Percentiles rank a stretch among this genome's conserved stretches.
phyloP scores from a whole-genome alignment of 2,329 filamentous ascomycete genomes.

The Dothistroma pini region DNA sequence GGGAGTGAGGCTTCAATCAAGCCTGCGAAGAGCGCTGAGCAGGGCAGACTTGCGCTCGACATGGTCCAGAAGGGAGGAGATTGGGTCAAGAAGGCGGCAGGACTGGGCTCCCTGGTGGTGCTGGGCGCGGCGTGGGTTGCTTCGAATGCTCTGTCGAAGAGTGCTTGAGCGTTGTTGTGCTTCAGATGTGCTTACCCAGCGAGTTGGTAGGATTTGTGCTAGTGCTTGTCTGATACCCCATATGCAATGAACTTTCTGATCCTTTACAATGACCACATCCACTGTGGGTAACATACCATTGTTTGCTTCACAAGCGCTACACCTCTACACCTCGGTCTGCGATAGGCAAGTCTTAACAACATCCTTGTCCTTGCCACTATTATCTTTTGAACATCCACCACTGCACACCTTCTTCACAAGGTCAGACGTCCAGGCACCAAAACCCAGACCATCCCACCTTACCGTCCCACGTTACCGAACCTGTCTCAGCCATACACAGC shows the following conservation, averaged over 20 bases:
- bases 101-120: conserved; percentile 38
- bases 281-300: not conserved
- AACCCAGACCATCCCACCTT: not conserved
- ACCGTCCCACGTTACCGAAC: not conserved
- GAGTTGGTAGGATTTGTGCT: not conserved
- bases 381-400: not conserved
- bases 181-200: not conserved
- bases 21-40: conserved; percentile 2
- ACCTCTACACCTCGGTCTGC: not conserved
- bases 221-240: not conserved
- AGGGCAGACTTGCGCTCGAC: conserved; percentile 13
- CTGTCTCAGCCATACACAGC: not conserved
- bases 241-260: not conserved
- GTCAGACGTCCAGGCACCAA: not conserved
- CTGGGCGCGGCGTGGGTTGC: conserved; percentile 41
- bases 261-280: not conserved
- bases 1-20: conserved; percentile 10
- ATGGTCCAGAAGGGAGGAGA: conserved; percentile 38
- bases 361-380: not conserved
- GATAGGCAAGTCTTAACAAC: not conserved
- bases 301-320: not conserved
- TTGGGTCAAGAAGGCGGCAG: conserved; percentile 41
- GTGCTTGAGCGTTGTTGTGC: conserved; percentile 1
- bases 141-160: conserved; percentile 23
- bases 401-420: not conserved